Percentiles rank a stretch among this genome's conserved stretches.
phyloP scores from a whole-genome alignment of 768 basidiomycete species.

The Kwoniella sp. region DNA sequence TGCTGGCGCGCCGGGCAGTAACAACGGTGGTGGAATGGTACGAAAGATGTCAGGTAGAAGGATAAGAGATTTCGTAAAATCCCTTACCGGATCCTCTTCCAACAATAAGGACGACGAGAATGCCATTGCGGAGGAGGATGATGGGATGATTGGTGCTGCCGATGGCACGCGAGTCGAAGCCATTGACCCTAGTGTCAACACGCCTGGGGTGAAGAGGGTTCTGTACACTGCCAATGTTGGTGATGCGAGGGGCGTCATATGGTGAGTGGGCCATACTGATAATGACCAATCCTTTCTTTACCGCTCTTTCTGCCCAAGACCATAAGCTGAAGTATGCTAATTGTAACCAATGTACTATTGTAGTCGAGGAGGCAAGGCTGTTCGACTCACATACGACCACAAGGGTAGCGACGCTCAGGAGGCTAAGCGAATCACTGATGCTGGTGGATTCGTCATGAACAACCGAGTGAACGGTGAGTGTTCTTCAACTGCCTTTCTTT shows the following conservation, averaged over 20 bases:
- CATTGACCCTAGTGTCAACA: conserved; percentile 62
- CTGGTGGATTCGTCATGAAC: conserved; percentile 98
- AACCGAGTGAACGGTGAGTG: conserved; percentile 85
- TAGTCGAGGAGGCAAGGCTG: conserved; percentile 78
- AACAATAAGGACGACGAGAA: conserved; percentile 25
- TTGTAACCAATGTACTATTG: neutral
- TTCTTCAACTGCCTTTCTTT: no score
- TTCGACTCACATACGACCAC: conserved; percentile 96
- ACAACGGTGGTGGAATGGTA: conserved; percentile 12
- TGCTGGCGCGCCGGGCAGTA: conserved; percentile 11
- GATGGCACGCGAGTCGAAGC: conserved; percentile 62
- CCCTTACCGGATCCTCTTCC: conserved; percentile 35
- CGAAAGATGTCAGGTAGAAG: conserved; percentile 43
- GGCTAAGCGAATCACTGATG: conserved; percentile 95
- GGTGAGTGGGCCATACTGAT: conserved; percentile 55
- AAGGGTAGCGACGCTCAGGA: conserved; percentile 97
- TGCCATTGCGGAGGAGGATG: conserved; percentile 29
- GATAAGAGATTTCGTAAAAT: conserved; percentile 52
- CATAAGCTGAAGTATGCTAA: neutral
- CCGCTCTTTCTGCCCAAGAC: no score
- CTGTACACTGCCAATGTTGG: conserved; percentile 96
- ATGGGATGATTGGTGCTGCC: conserved; percentile 13
- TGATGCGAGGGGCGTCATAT: conserved; percentile 91
- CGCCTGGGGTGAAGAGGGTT: conserved; percentile 65
- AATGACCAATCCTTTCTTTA: neutral